These are phyloP conservation scores for Harringtonia aguacate DNA, from an alignment of 2,329 filamentous ascomycete genomes.

Conservation along the genomic window DNA sequence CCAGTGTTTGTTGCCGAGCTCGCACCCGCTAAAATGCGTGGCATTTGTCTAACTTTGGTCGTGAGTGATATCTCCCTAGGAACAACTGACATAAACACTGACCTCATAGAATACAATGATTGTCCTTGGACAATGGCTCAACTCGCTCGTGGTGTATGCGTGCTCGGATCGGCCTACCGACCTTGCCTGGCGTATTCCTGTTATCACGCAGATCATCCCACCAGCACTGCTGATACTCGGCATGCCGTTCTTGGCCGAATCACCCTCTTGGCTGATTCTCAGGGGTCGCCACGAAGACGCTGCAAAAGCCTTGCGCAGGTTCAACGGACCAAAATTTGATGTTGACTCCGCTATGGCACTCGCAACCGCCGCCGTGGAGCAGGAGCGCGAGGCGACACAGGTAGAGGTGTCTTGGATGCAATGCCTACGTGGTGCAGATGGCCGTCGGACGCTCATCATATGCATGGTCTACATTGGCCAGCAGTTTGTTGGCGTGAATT, in stretches of 20 bases:
- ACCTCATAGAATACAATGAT: slow-evolving; percentile 19
- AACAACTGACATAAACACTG: background rate
- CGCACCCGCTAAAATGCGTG: slow-evolving; percentile 19
- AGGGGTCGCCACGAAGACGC: background rate
- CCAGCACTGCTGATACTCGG: slow-evolving; percentile 14
- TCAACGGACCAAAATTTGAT: slow-evolving; percentile 14
- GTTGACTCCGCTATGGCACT: background rate
- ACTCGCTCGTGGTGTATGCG: slow-evolving; percentile 16
- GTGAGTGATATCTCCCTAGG: slow-evolving; percentile 6
- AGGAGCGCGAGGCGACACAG: slow-evolving; percentile 4
- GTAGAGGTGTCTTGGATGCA: slow-evolving; percentile 19
- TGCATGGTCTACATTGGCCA: slow-evolving; percentile 20
- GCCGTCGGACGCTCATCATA: slow-evolving; percentile 25
- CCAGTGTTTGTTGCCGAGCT: slow-evolving; percentile 22
- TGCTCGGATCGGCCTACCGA: slow-evolving; percentile 13
- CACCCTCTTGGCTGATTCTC: background rate
- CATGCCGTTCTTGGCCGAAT: slow-evolving; percentile 4
- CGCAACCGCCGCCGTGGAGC: slow-evolving; percentile 8
- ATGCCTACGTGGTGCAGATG: slow-evolving; percentile 20
- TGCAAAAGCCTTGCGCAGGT: slow-evolving; percentile 5
- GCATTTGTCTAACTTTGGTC: slow-evolving; percentile 18
- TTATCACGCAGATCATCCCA: slow-evolving; percentile 19
- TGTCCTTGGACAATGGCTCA: slow-evolving; percentile 19
- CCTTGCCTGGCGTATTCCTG: slow-evolving; percentile 18
- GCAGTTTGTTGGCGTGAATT: slow-evolving; percentile 20